Conservation (phyloP, 1,139 yeast species). For the Candida pseudoviswanathii region DNA sequence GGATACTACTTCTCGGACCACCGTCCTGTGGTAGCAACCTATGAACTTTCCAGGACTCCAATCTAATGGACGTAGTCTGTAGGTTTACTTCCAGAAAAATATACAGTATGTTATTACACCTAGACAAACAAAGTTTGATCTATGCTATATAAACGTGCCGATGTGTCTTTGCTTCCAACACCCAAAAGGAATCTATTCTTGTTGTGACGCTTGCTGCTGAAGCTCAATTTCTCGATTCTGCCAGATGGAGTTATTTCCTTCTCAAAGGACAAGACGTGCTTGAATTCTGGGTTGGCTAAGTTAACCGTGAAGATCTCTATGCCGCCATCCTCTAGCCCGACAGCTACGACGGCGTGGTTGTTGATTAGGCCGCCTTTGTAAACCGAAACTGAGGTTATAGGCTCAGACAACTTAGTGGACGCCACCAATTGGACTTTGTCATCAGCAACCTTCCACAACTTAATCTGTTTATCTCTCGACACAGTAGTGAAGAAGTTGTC, state of each 20-base stretch:
- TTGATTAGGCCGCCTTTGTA: conserved; percentile 22
- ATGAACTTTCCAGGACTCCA: conserved; percentile 17
- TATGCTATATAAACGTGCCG: conserved; percentile 57
- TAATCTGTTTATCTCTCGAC: conserved; percentile 81
- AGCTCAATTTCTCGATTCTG: conserved; percentile 59
- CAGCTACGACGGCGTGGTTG: conserved; percentile 46
- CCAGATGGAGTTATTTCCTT: conserved; percentile 56
- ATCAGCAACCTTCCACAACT: conserved; percentile 58
- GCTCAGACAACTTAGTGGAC: conserved; percentile 44
- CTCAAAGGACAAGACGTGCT: conserved; percentile 32
- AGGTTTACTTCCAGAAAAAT: too few species aligned
- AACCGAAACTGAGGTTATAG: conserved; percentile 77
- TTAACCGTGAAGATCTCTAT: conserved; percentile 26
- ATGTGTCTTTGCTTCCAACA: conserved; percentile 69
- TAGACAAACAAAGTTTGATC: conserved; percentile 6
- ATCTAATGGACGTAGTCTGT: not conserved
- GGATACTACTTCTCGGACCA: conserved; percentile 31
- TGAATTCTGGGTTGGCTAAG: conserved; percentile 31
- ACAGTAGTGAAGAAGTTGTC: conserved; percentile 67
- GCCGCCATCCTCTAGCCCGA: conserved; percentile 71
- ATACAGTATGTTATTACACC: not conserved
- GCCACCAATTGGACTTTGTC: conserved; percentile 29
- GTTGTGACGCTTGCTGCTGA: conserved; percentile 38
- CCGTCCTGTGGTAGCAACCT: conserved; percentile 24
- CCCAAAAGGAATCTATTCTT: conserved; percentile 45